Evolutionary conservation across 495 filamentous ascomycete species (phyloP).

Genomic region (Tuber indicum): DNA sequence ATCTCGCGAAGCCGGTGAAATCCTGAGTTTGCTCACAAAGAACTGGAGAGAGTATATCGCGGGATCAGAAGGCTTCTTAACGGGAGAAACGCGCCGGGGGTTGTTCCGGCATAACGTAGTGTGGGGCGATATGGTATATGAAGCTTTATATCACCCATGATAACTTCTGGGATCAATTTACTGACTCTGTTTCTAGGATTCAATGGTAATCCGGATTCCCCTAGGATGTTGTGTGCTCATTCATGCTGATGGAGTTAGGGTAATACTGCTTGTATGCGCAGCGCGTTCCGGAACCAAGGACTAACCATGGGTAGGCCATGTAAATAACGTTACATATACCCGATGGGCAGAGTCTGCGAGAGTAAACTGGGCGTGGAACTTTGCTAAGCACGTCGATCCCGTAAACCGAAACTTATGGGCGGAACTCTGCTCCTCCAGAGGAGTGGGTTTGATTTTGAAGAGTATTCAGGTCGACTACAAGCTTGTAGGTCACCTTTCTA

Average conservation of each 20-base stretch:
- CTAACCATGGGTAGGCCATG: constrained; percentile 54
- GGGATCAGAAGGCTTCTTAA: constrained; percentile 75
- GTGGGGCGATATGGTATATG: constrained; percentile 82
- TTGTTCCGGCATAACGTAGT: constrained; percentile 66
- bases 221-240: constrained; percentile 1
- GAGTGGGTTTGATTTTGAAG: constrained; percentile 69
- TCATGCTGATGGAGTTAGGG: not conserved
- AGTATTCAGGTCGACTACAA: constrained; percentile 84
- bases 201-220: constrained; percentile 25
- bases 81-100: constrained; percentile 57
- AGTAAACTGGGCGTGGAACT: constrained; percentile 75
- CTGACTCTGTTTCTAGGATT: constrained; percentile 17
- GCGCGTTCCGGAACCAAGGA: not conserved
- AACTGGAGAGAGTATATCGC: constrained; percentile 76
- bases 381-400: constrained; percentile 63
- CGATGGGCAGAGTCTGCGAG: constrained; percentile 80
- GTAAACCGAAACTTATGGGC: constrained; percentile 60
- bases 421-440: constrained; percentile 59
- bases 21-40: constrained; percentile 56
- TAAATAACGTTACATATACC: constrained; percentile 82
- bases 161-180: constrained; percentile 2
- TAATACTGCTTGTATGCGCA: not conserved
- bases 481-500: constrained; percentile 56
- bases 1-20: constrained; percentile 52
- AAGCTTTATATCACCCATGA: not conserved